Base-by-base conservation (phyloP, 768 basidiomycete species). In the Trametes gibbosa region DNA sequence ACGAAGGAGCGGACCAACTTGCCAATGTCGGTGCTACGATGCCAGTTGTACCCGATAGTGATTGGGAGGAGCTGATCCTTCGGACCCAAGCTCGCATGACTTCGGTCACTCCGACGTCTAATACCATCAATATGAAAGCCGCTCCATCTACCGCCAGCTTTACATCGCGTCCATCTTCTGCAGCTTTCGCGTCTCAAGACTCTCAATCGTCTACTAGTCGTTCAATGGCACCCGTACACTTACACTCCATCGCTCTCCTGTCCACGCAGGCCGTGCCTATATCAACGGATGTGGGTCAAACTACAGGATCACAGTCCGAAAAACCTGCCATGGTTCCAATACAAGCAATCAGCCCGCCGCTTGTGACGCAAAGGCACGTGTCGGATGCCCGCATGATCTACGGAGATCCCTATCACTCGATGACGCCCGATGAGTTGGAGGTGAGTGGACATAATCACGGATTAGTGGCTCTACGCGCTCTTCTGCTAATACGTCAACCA, bases 1-100 rank as follows among this genome's bases (percentile, higher is more conserved):
- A 98, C 68, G 95, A 98, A 48, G 86, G 81, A 39, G 95, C 95
- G 2, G 95, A 98, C 69, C 66, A 61, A n/a, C 79, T 87, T 55
- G 92, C 92, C 1, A 86, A 83, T 56, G 29, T 70, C 6, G 92
- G 92, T 2, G 70, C 80, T 9, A 61, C 66, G 3, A 59, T 77
- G 56, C 75, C 77, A 0, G 54, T 39, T 10, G 59, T 74, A 0
- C 66, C 68, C 6, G 89, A 92, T 21, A 76, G 77, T 41, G 80
- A 90, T 61, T 93, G 89, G 89, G 72, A 71, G 2, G 56, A 35
- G 16, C 46, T 58, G 7, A 62, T 58, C 13, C 41, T 24, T 4
- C 34, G 40, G 32, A 49, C 32, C 12, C 49, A 23, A 1, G 59
- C 53, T 14, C 53, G 54, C 19, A 61, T 56, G 24, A 45, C 24